Base-by-base conservation (phyloP, 108 stramenopile species). In the Cylindrotheca fusiformis region DNA sequence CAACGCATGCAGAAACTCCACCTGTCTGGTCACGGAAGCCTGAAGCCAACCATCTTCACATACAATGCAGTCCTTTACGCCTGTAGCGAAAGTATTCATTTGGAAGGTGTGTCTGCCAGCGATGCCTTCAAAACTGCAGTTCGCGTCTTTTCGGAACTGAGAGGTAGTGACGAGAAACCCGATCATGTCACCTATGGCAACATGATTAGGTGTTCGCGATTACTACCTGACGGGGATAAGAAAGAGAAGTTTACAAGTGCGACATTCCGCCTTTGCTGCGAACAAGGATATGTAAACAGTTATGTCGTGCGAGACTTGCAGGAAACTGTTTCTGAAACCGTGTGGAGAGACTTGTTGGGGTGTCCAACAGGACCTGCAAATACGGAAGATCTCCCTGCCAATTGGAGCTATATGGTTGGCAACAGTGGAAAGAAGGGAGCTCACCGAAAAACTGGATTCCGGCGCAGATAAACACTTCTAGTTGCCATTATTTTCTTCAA, bases 131-230 rank as follows among this genome's bases (percentile, higher is more conserved):
- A 82, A 25, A 74, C 69, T 36, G 72, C 71, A 4, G 24, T 77
- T 26, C 51, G 52, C 3, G 31, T 68, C 18, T 77, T 82, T 51
- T 74, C 74, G 8, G 55, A 69, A 30, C 18, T 82, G 2, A 47
- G 69, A 29, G 48, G 48, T n/a, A 32, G 29, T 18, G 14, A 29
- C 3, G 56, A 55, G n/a, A 22, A 27, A 2, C 70, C 66, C 2
- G 77, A 82, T 71, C 80, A 82, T 52, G 76, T 82, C n/a, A 75
- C 76, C 0, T 82, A 63, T 52, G 76, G 68, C 18, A 74, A 71
- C 32, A 59, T 82, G 70, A 24, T 82, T 0, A 28, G 58, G 41
- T 82, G 80, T 32, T 62, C 76, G 0, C 57, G 58, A 41, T 60
- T 82, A 28, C 31, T 82, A 28, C 74, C 80, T 32, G 48, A 69